Conservation (phyloP, 805 yeast genomes). For the Pichia nanzhaoensis region DNA sequence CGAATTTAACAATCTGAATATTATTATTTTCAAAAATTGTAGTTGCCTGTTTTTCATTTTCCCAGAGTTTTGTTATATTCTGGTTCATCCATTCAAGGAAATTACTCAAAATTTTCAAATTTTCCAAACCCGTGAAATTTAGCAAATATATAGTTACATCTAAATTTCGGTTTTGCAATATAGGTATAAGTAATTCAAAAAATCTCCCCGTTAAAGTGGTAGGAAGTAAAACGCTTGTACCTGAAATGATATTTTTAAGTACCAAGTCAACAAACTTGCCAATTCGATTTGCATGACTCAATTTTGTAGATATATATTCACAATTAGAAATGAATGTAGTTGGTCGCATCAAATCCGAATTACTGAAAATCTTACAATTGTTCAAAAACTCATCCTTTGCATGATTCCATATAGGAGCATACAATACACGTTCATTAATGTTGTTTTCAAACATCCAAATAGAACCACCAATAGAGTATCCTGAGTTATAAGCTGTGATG, state of each 20-base stretch:
- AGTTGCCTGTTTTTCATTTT: slow-evolving; percentile 43
- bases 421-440: slow-evolving; percentile 72
- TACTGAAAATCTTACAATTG: slow-evolving; percentile 47
- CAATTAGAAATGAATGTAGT: slow-evolving; percentile 75
- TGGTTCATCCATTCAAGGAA: slow-evolving; percentile 96
- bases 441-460: slow-evolving; percentile 68
- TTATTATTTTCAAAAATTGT: slow-evolving; percentile 68
- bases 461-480: slow-evolving; percentile 91
- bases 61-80: slow-evolving; percentile 81
- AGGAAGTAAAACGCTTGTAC: slow-evolving; percentile 80
- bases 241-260: slow-evolving; percentile 58
- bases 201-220: slow-evolving; percentile 75
- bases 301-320: slow-evolving; percentile 50
- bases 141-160: slow-evolving; percentile 37
- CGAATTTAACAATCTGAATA: slow-evolving; percentile 50
- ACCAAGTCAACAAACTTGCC: slow-evolving; percentile 58
- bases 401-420: slow-evolving; percentile 94
- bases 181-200: slow-evolving; percentile 73
- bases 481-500: slow-evolving; percentile 82
- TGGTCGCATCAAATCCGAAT: slow-evolving; percentile 65
- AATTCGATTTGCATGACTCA: slow-evolving; percentile 56
- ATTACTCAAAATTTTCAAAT: slow-evolving; percentile 73
- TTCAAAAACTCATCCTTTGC: slow-evolving; percentile 79
- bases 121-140: slow-evolving; percentile 74
- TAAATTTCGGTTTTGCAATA: slow-evolving; percentile 22